Evolutionary conservation across 148 eudicot species (phyloP).

Genomic region (Camellia lanceoleosa): DNA sequence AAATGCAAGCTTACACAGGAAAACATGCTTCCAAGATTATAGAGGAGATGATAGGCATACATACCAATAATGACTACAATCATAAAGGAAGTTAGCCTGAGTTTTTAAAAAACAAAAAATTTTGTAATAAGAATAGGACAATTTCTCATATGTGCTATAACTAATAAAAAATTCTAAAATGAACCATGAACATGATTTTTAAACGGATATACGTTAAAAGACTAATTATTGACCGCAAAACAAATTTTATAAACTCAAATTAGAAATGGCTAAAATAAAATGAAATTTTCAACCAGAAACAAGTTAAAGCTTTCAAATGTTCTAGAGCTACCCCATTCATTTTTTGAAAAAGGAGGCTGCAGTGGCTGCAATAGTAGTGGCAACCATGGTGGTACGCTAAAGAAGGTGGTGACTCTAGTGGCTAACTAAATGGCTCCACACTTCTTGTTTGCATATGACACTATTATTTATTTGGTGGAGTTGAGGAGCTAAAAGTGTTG

Average conservation of each 20-base stretch:
- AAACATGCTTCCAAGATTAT: background rate
- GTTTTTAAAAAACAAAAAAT: background rate
- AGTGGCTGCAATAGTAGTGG: no score
- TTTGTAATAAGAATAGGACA: background rate
- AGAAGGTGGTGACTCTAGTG: no score
- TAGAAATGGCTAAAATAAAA: conserved; percentile 5
- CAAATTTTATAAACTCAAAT: background rate
- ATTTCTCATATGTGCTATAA: background rate
- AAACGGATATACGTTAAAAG: background rate
- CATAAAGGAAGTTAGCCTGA: background rate
- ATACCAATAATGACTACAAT: background rate
- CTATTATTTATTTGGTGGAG: no score
- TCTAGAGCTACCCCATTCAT: background rate
- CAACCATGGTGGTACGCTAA: no score
- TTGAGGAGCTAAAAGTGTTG: no score
- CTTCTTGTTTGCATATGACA: no score
- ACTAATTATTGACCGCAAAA: conserved; percentile 7
- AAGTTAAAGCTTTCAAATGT: background rate
- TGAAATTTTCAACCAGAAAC: background rate
- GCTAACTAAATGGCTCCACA: no score
- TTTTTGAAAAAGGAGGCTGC: background rate
- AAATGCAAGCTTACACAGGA: background rate
- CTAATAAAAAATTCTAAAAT: background rate
- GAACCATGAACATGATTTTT: background rate
- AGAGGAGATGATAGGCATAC: background rate